These are phyloP conservation scores for Leucaena leucocephala DNA, from an alignment of 306 rosid genomes.

Conservation along the genomic window DNA sequence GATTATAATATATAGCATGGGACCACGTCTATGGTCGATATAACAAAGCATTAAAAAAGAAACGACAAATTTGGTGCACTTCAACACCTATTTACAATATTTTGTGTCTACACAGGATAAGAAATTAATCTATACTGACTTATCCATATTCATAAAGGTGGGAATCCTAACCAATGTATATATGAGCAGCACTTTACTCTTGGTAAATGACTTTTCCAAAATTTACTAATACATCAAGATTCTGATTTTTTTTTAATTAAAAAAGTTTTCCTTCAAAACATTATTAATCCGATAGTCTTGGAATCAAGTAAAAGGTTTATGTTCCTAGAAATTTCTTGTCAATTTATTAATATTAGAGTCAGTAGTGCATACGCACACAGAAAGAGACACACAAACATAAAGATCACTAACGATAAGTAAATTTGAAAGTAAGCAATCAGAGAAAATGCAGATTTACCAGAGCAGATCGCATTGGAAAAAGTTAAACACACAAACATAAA, in stretches of 20 bases:
- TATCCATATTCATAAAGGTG: background rate
- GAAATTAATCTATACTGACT: background rate
- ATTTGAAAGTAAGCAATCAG: background rate
- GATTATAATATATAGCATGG: background rate
- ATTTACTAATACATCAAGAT: background rate
- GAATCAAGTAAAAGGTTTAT: background rate
- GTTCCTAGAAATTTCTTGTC: background rate
- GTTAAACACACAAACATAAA: background rate
- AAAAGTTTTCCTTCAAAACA: background rate
- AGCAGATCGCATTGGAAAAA: slow-evolving; percentile 26
- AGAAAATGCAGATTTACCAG: slow-evolving; percentile 4
- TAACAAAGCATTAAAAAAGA: background rate
- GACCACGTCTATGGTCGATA: background rate
- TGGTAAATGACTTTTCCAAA: background rate
- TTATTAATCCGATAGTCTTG: background rate
- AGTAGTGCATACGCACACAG: background rate
- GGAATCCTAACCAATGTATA: background rate
- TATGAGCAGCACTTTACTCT: background rate
- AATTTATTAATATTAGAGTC: background rate
- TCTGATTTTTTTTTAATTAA: background rate
- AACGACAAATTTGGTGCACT: background rate
- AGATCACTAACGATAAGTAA: background rate
- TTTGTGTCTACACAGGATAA: background rate
- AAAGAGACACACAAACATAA: background rate
- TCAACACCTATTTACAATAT: background rate